phyloP scores from a whole-genome alignment of 192 early-diverging fungal genomes.

The Rhizophagus sp. region DNA sequence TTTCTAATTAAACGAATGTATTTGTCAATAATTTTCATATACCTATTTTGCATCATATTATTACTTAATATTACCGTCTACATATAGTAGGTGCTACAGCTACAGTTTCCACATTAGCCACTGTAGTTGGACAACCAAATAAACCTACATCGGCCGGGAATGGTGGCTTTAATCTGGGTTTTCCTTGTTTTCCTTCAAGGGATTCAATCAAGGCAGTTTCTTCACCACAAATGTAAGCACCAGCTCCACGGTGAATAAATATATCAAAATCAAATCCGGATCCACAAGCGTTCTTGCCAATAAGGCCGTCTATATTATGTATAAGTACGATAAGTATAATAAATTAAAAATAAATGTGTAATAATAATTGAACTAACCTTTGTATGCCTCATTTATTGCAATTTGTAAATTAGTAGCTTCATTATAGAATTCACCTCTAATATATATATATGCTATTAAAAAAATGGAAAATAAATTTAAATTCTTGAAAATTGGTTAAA shows the following conservation, averaged over 20 bases:
- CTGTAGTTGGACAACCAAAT: conserved; percentile 99
- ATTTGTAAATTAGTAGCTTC: conserved; percentile 90
- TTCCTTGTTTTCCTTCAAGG: conserved; percentile 97
- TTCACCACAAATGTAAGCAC: conserved; percentile 98
- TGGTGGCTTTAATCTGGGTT: conserved; percentile 97
- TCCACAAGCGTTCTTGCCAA: conserved; percentile 98
- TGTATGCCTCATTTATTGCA: conserved; percentile 97
- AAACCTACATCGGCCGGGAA: conserved; percentile 98
- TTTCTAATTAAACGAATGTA: conserved; percentile 51
- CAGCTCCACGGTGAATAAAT: conserved; percentile 96
- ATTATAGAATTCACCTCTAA: conserved; percentile 96
- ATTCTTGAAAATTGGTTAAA: neutral
- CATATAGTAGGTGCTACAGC: conserved; percentile 96
- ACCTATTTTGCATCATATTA: neutral
- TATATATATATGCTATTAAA: conserved; percentile 89
- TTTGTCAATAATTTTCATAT: neutral
- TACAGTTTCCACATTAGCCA: conserved; percentile 99
- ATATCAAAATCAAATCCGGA: conserved; percentile 97
- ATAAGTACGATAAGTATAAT: neutral
- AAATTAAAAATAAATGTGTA: neutral
- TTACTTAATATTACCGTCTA: conserved; percentile 42
- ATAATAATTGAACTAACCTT: conserved; percentile 36
- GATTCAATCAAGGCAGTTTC: conserved; percentile 89
- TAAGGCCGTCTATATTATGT: conserved; percentile 68
- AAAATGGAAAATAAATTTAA: neutral